Evolutionary conservation across 495 filamentous ascomycete species (phyloP).

Genomic region (Aspergillus affinis): DNA sequence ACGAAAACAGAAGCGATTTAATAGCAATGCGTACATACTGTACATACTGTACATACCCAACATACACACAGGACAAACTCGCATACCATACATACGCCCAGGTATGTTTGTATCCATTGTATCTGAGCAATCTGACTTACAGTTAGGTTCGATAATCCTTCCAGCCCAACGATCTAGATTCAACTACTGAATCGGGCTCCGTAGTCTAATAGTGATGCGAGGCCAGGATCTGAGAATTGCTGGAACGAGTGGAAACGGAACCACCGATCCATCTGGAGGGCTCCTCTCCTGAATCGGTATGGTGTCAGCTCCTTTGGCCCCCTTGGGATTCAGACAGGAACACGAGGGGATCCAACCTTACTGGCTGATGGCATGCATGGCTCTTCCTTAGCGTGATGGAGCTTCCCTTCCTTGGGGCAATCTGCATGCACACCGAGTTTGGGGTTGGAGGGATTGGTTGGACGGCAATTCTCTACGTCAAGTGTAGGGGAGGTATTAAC

Average conservation of each 20-base stretch:
- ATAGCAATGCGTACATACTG: too few relatives aligned
- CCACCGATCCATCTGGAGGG: constrained; percentile 2
- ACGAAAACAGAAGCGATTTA: too few relatives aligned
- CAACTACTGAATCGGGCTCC: not conserved
- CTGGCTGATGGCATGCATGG: constrained; percentile 2
- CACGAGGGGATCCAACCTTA: constrained; percentile 15
- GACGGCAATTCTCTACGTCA: not conserved
- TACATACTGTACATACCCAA: too few relatives aligned
- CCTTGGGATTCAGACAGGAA: constrained; percentile 15
- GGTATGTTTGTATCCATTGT: not conserved
- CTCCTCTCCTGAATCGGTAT: constrained; percentile 8
- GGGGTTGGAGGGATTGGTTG: not conserved
- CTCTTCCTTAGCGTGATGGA: not conserved
- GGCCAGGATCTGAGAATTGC: not conserved
- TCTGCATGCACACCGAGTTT: not conserved
- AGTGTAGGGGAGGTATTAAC: not conserved
- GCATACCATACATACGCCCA: not conserved
- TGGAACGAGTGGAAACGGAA: not conserved
- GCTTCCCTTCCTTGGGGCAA: too few relatives aligned
- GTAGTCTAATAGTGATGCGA: not conserved
- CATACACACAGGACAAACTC: not conserved
- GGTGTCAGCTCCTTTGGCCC: constrained; percentile 4
- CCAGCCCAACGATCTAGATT: not conserved
- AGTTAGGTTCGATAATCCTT: not conserved
- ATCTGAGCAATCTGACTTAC: not conserved